These are phyloP conservation scores for Rhizophora apiculata DNA, from an alignment of 345 rosid species.

Conservation along the genomic window DNA sequence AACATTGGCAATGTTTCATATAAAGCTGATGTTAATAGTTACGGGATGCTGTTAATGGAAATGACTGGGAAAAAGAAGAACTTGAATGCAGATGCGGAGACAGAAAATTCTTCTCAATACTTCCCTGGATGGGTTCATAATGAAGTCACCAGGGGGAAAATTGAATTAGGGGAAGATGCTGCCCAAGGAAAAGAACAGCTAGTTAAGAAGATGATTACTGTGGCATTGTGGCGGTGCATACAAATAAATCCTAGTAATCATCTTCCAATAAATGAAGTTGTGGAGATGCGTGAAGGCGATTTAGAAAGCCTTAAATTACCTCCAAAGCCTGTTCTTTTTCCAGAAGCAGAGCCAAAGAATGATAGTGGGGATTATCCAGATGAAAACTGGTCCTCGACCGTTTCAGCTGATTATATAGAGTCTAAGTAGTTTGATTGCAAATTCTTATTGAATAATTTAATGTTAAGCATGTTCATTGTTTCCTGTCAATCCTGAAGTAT, in stretches of 20 bases:
- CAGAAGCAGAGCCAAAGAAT: not conserved
- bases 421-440: constrained; percentile 12
- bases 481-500: no score
- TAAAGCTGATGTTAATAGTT: constrained; percentile 25
- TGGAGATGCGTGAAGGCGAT: constrained; percentile 20
- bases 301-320: constrained; percentile 13
- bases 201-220: constrained; percentile 15
- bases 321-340: constrained; percentile 15
- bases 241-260: constrained; percentile 20
- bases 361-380: not conserved
- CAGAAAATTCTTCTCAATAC: constrained; percentile 17
- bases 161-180: constrained; percentile 2
- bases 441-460: constrained; percentile 1
- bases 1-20: constrained; percentile 19
- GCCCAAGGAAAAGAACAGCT: not conserved
- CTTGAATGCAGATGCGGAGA: not conserved
- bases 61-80: constrained; percentile 20
- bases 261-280: constrained; percentile 18
- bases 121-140: constrained; percentile 22
- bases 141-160: constrained; percentile 7
- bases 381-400: constrained; percentile 12
- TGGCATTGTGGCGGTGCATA: constrained; percentile 23
- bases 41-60: constrained; percentile 23
- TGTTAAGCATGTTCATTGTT: no score
- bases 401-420: constrained; percentile 3